A percentile compares a stretch with the other conserved stretches of the same genome.
Conservation (phyloP, 202 grass and related monocot species). For the Digitaria exilis region DNA sequence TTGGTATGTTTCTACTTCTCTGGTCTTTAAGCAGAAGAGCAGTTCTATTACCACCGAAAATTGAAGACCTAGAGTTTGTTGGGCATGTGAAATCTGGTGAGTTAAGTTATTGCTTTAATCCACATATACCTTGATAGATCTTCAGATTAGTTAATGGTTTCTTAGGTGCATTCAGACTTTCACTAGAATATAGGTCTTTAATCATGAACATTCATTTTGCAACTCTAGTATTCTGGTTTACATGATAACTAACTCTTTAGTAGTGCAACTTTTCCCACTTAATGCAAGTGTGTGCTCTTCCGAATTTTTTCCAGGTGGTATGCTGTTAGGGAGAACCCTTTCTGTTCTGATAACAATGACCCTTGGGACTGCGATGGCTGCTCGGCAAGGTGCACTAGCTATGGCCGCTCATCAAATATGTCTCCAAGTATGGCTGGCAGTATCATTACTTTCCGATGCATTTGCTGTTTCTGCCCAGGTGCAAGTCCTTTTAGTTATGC, state of each 20-base stretch:
- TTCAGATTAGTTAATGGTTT: not conserved
- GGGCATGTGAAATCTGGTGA: conserved; percentile 84
- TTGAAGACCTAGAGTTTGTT: conserved; percentile 70
- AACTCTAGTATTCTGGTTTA: conserved; percentile 3
- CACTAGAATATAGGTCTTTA: not conserved
- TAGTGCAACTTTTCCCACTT: not conserved
- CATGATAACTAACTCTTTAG: not conserved
- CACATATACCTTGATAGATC: not conserved
- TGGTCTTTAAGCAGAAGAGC: conserved; percentile 80
- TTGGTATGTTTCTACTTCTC: conserved; percentile 69
- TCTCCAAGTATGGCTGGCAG: conserved; percentile 85
- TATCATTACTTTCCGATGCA: conserved; percentile 77
- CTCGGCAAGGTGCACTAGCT: conserved; percentile 59
- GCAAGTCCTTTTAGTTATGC: conserved; percentile 18
- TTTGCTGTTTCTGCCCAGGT: conserved; percentile 84
- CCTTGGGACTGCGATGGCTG: conserved; percentile 73
- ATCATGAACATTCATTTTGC: not conserved
- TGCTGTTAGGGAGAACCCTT: conserved; percentile 72
- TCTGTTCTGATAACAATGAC: conserved; percentile 79
- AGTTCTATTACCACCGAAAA: conserved; percentile 64
- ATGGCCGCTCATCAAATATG: conserved; percentile 88
- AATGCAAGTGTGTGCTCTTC: conserved; percentile 22
- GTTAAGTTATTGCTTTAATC: conserved; percentile 33
- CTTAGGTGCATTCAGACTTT: not conserved
- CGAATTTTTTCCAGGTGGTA: conserved; percentile 53